Percentiles rank a stretch among this genome's conserved stretches.
These are phyloP conservation scores for Crucibulum laeve DNA, from an alignment of 768 basidiomycete genomes.

Conservation along the genomic window DNA sequence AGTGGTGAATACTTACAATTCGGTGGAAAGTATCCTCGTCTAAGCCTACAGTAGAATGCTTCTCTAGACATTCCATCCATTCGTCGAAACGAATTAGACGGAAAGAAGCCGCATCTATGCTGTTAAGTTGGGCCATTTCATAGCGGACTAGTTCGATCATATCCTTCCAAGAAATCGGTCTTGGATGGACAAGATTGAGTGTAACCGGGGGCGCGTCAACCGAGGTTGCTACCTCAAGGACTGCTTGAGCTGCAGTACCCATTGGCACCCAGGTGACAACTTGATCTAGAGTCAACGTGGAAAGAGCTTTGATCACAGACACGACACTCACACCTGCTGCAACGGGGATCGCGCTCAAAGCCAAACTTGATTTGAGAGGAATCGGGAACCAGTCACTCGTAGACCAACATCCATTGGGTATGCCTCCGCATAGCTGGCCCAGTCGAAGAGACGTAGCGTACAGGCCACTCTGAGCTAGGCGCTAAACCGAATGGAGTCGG, in stretches of 20 bases:
- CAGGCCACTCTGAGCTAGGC: constrained; percentile 24
- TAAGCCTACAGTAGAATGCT: constrained; percentile 3
- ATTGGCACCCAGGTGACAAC: constrained; percentile 30
- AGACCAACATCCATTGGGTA: constrained; percentile 31
- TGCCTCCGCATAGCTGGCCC: constrained; percentile 32
- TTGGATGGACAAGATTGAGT: constrained; percentile 30
- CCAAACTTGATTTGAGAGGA: constrained; percentile 28
- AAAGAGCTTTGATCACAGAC: constrained; percentile 45
- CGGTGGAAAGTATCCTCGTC: constrained; percentile 4
- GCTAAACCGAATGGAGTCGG: constrained; percentile 9
- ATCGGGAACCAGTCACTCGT: constrained; percentile 35
- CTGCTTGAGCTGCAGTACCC: constrained; percentile 18
- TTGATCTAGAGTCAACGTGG: constrained; percentile 37
- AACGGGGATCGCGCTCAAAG: constrained; percentile 21
- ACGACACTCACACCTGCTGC: constrained; percentile 28
- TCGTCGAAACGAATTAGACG: constrained; percentile 14
- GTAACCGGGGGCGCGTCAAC: constrained; percentile 10
- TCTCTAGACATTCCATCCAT: constrained; percentile 15
- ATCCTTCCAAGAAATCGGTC: constrained; percentile 23
- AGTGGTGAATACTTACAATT: constrained; percentile 8
- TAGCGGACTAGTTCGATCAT: constrained; percentile 14
- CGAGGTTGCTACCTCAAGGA: constrained; percentile 26
- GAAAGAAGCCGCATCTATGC: neutral
- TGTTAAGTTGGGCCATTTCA: neutral
- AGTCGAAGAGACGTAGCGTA: constrained; percentile 25